Evolutionary conservation across 768 basidiomycete species (phyloP), one percentile per base, ranked within the genome.

Genomic region (Cystofilobasidium bisporidii): DNA sequence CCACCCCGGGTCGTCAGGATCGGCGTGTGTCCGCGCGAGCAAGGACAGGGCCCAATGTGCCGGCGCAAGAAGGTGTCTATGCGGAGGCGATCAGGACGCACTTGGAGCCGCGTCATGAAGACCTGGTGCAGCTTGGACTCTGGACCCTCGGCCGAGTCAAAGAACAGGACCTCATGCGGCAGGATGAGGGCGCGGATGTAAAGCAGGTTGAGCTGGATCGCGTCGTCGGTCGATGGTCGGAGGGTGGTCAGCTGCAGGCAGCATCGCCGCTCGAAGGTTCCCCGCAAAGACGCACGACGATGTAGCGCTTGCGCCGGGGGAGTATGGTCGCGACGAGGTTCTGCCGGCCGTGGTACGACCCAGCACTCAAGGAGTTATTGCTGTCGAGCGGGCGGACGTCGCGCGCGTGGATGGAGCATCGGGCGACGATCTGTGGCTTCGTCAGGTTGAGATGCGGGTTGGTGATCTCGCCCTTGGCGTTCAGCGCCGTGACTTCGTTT

Each of bases 251-350:
- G 18, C 10, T 5, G 3, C 9, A 43, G 8, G 43, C 24, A 36
- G 28, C 28, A 18, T 5, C 36, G 12, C 50, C 24, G 6, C 50
- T 36, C 18, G 38, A 47, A n/a, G n/a, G n/a, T n/a, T n/a, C n/a
- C 10, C 20, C 3, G 30, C 14, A 38, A 11, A 30, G 11, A 47
- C 43, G 62, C 22, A 50, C 45, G n/a, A 68, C 30, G 32, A 68
- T 22, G 20, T 36, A 43, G 6, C 48, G 61, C 30, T 48, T 59
- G 43, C 61, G 24, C 15, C 68, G 24, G 0, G 68, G 68, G 1
- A 69, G 56, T 26, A 69, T 50, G 17, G 63, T 65, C 2, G 68
- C 68, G 48, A 69, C 68, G 17, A 69, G 62, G 47, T 69, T 69
- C 48, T 69, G 68, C 9, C 68, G 57, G 4, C 68, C 68, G 14